Evolutionary conservation across 305 asterid genomes (phyloP), one percentile per base, ranked within the genome.

Genomic region (Salvia sclarea): DNA sequence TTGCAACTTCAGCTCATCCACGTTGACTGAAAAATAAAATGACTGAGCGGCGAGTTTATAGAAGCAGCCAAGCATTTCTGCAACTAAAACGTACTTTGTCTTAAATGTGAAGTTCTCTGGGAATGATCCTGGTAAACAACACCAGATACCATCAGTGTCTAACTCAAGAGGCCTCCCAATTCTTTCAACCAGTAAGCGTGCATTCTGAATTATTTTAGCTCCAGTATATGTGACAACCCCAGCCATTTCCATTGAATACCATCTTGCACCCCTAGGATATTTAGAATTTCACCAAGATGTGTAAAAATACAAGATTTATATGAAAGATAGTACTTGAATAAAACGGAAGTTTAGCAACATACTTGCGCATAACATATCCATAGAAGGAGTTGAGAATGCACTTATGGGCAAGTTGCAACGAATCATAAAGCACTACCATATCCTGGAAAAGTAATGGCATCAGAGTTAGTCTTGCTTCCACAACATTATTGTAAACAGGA

Each of bases 211-310:
- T 44, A 94, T 94, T 82, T 94, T 91, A 50, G 98, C 98, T 44
- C 99, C 99, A 40, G 99, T 94, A 81, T 91, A 91, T 5, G 99
- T 94, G 73, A 94, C 99, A 57, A 88, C 97, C 74, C 99, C 99
- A 8, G 99, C 99, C 99, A 94, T 94, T 85, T 94, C 98, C 99
- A 94, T 94, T 47, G 99, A 94, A 81, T 91, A 94, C 99, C 99
- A 94, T 80, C 99, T 84, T 78, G 99, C 99, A 66, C 99, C 99
- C 85, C 99, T 94, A 76, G 49, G 50, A 71, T 56, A 69, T 56
- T 66, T 40, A 63, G 60, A 72, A 43, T 24, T 61, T 54, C 61
- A 61, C 58, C 49, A 59, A 45, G 50, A 40, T 17, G 50, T 49
- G 43, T 65, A 55, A 47, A 76, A 71, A 44, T 50, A 71, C 33